Percentiles rank a stretch among this genome's conserved stretches.
phyloP scores from a whole-genome alignment of 139 green algal species.

The Micromonas commoda region DNA sequence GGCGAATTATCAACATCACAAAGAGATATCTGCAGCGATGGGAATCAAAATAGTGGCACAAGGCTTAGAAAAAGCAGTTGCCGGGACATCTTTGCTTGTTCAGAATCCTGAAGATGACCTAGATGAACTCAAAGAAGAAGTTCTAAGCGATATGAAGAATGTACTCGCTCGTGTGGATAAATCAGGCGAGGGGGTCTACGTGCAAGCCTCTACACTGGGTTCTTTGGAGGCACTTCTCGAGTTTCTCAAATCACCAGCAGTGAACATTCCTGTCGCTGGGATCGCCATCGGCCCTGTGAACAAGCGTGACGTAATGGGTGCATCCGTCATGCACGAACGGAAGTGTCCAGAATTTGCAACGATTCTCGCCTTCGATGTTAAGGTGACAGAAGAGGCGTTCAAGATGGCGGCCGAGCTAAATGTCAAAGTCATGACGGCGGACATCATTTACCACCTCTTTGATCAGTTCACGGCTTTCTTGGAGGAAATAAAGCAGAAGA shows the following conservation, averaged over 20 bases:
- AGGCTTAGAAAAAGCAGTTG: conserved; percentile 84
- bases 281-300: conserved; percentile 96
- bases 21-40: conserved; percentile 81
- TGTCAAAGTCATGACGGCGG: conserved; percentile 91
- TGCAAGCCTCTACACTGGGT: conserved; percentile 95
- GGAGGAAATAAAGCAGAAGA: conserved; percentile 58
- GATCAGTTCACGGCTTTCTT: conserved; percentile 88
- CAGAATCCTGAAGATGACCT: conserved; percentile 72
- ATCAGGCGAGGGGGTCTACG: conserved; percentile 85
- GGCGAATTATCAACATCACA: conserved; percentile 88
- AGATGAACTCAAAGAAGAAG: conserved; percentile 85
- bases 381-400: conserved; percentile 63
- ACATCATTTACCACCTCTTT: conserved; percentile 99
- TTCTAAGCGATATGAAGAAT: conserved; percentile 81
- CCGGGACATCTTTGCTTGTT: conserved; percentile 76
- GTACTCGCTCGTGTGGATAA: conserved; percentile 59
- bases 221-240: conserved; percentile 94
- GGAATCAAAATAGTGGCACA: conserved; percentile 92
- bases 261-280: conserved; percentile 76
- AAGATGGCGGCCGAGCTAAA: conserved; percentile 73
- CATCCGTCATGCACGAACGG: conserved; percentile 94
- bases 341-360: conserved; percentile 79
- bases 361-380: conserved; percentile 96
- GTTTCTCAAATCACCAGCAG: conserved; percentile 77
- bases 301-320: conserved; percentile 93